Evolutionary conservation across 2,329 filamentous ascomycete genomes (phyloP).

Genomic region (Hirsutella thompsonii): DNA sequence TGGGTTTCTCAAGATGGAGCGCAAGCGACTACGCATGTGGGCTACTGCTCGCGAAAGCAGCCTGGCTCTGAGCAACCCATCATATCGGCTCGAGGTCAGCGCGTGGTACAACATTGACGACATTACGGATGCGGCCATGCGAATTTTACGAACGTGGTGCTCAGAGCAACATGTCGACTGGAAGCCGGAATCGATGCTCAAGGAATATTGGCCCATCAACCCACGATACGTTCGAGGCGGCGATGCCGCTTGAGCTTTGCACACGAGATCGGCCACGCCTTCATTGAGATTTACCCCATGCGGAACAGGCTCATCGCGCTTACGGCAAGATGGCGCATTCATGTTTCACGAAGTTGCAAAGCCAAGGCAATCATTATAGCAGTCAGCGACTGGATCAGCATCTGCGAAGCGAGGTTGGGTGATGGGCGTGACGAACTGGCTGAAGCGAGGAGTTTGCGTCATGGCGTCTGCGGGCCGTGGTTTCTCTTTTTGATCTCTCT

Average conservation of each 20-base stretch:
- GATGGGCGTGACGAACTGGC: no score
- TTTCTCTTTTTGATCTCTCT: no score
- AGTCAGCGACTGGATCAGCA: no score
- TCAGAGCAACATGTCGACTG: slow-evolving; percentile 31
- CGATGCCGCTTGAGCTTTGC: not conserved
- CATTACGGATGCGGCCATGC: slow-evolving; percentile 23
- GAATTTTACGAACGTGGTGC: slow-evolving; percentile 29
- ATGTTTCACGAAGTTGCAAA: no score
- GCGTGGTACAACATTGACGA: slow-evolving; percentile 34
- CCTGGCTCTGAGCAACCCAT: slow-evolving; percentile 14
- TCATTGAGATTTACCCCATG: no score
- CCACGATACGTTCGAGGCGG: not conserved
- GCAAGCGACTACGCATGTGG: slow-evolving; percentile 14
- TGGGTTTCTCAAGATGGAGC: slow-evolving; percentile 13
- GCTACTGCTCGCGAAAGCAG: slow-evolving; percentile 17
- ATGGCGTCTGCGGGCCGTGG: no score
- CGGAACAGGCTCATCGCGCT: no score
- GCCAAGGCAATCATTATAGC: no score
- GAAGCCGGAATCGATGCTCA: slow-evolving; percentile 23
- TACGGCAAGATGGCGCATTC: no score
- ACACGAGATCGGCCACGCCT: not conserved
- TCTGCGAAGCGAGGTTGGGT: no score
- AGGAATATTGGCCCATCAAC: slow-evolving; percentile 10
- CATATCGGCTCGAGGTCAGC: slow-evolving; percentile 17
- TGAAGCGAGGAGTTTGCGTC: no score